Conservation (phyloP, 2,329 filamentous ascomycete species). For the Zopfia rhizophila region DNA sequence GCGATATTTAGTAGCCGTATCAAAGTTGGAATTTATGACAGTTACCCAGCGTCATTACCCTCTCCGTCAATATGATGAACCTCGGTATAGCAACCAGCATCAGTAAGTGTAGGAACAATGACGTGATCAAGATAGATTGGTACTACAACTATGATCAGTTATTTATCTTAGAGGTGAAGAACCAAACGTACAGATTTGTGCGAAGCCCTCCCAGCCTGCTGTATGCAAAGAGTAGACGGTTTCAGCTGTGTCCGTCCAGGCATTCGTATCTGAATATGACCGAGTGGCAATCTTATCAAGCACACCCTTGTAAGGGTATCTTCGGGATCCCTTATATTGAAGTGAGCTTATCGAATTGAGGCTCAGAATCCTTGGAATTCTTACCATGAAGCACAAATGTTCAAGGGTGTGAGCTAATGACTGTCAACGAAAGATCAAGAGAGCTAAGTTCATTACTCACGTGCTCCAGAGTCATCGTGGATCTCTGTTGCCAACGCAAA, state of each 20-base stretch:
- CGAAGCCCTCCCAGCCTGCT: conserved; percentile 96
- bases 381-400: conserved; percentile 63
- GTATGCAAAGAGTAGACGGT: conserved; percentile 96
- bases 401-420: conserved; percentile 60
- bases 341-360: not conserved
- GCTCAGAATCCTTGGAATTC: not conserved
- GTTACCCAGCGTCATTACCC: conserved; percentile 83
- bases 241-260: conserved; percentile 96
- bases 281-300: conserved; percentile 93
- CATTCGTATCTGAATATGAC: conserved; percentile 93
- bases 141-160: conserved; percentile 53
- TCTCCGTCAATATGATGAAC: conserved; percentile 95
- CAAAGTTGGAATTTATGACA: too few species aligned
- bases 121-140: conserved; percentile 97
- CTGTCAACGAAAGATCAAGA: conserved; percentile 13
- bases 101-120: conserved; percentile 88
- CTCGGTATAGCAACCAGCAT: conserved; percentile 92
- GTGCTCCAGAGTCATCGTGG: conserved; percentile 94
- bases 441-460: conserved; percentile 32
- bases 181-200: conserved; percentile 73
- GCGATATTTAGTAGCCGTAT: conserved; percentile 1
- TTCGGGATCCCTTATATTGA: conserved; percentile 86
- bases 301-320: conserved; percentile 92
- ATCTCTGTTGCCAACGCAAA: conserved; percentile 98
- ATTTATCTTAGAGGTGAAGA: not conserved